A percentile compares a stretch with the other conserved stretches of the same genome.
phyloP scores from a whole-genome alignment of 257 asterid genomes.

The Nicotiana attenuata region DNA sequence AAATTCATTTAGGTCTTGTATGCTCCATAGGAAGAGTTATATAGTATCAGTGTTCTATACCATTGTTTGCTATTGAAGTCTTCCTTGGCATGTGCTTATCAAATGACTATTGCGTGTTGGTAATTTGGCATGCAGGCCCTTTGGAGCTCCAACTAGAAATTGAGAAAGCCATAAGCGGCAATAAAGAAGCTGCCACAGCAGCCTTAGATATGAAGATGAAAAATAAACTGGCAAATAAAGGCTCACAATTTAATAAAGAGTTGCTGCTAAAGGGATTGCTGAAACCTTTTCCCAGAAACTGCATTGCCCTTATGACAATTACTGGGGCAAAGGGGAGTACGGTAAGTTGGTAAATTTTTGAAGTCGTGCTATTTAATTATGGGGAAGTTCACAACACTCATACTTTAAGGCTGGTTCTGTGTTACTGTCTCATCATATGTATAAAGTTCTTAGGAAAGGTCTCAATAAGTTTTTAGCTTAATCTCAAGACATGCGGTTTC shows the following conservation, averaged over 20 bases:
- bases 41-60: background rate
- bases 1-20: slow-evolving; percentile 2
- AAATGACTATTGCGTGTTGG: background rate
- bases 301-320: slow-evolving; percentile 93
- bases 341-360: slow-evolving; percentile 39
- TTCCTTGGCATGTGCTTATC: background rate
- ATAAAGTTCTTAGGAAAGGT: background rate
- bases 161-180: slow-evolving; percentile 64
- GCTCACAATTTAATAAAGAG: slow-evolving; percentile 74
- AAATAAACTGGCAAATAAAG: slow-evolving; percentile 76
- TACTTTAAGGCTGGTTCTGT: background rate
- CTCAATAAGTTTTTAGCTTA: background rate
- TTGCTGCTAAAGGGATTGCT: slow-evolving; percentile 66
- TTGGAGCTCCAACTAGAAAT: slow-evolving; percentile 86
- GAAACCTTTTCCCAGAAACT: slow-evolving; percentile 90
- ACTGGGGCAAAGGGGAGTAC: slow-evolving; percentile 99
- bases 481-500: background rate
- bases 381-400: background rate
- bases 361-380: background rate
- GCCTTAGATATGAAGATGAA: slow-evolving; percentile 92
- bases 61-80: background rate
- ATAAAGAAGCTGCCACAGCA: slow-evolving; percentile 79
- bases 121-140: slow-evolving; percentile 53
- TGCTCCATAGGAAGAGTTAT: background rate
- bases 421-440: background rate